Base-by-base conservation (phyloP, 2,329 filamentous ascomycete species). In the Sclerotinia sclerotiorum region DNA sequence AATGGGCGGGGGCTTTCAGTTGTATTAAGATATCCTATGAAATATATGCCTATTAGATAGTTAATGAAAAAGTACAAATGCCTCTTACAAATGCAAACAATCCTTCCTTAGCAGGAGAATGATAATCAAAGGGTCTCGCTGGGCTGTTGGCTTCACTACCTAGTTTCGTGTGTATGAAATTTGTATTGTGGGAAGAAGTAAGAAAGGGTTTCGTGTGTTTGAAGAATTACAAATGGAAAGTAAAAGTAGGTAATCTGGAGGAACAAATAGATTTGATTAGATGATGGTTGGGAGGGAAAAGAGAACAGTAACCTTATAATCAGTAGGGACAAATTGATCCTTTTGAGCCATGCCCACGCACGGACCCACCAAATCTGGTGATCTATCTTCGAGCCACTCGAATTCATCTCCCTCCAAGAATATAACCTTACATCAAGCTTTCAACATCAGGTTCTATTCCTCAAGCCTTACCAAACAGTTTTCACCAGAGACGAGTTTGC, bases 11-110 rank as follows among this genome's bases (percentile, higher is more conserved):
- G 15, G 21, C 3, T 27, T 27, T 19, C 27, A 10, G n/a, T 19
- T 52, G 29, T 13, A 24, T 51, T 51, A 42, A 39, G 60, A 63
- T 63, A 63, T 51, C 21, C n/a, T 15, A 27, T 39, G n/a, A 62
- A 39, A n/a, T 35, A 63, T 13, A 51, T 62, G 11, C 39, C 39
- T 42, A 42, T 29, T 32, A 19, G 29, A 51, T 10, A 57, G 8
- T 21, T n/a, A 39, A 4, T 5, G 35, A 13, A 8, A 5, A 24
- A 21, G 5, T 51, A 51, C 1, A 51, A 51, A 3, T n/a, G 2
- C 15, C 32, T 21, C 15, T 39, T 7, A 19, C 2, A 51, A 27
- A 27, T 3, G 49, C 7, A n/a, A 49, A 62, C 1, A 7, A 17
- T 24, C 21, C 58, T 39, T 57, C 6, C 2, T 11, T 24, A n/a